A percentile compares a stretch with the other conserved stretches of the same genome.
These are phyloP conservation scores for Echinochloa phyllopogon DNA, from an alignment of 176 grass and related monocot genomes.

Conservation along the genomic window DNA sequence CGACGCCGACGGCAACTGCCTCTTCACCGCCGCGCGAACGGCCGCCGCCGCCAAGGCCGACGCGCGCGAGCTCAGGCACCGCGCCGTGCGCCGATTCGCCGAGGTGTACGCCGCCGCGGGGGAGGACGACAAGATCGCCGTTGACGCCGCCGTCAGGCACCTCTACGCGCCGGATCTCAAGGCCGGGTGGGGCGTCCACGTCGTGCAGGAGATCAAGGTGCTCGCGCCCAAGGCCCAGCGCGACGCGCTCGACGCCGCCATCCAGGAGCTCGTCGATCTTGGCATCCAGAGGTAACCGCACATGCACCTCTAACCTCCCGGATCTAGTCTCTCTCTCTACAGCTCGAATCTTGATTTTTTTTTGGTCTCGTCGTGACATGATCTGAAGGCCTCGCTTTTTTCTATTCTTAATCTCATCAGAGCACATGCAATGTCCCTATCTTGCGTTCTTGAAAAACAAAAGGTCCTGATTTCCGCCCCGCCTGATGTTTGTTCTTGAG, in stretches of 20 bases:
- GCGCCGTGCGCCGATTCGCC: slow-evolving; percentile 60
- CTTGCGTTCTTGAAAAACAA: neutral
- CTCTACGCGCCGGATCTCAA: slow-evolving; percentile 93
- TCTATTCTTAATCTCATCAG: neutral
- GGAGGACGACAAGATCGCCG: slow-evolving; percentile 30
- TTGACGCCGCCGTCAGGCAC: slow-evolving; percentile 70
- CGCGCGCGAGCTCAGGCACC: slow-evolving; percentile 71
- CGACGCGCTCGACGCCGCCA: slow-evolving; percentile 57
- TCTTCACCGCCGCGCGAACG: slow-evolving; percentile 77
- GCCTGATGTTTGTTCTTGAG: neutral
- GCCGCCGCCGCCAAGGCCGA: slow-evolving; percentile 63
- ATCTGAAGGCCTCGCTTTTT: neutral
- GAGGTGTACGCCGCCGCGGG: slow-evolving; percentile 55
- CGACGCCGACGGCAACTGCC: slow-evolving; percentile 92
- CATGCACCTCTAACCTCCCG: neutral
- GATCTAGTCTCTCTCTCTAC: slow-evolving; percentile 28
- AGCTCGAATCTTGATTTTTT: neutral
- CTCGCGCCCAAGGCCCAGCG: slow-evolving; percentile 74
- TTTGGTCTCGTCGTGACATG: neutral
- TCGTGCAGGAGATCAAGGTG: slow-evolving; percentile 94
- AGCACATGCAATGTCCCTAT: neutral
- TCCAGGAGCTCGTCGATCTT: slow-evolving; percentile 80
- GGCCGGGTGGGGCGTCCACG: slow-evolving; percentile 88
- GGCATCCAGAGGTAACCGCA: slow-evolving; percentile 74
- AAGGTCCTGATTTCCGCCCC: neutral